phyloP scores from a whole-genome alignment of 2,329 filamentous ascomycete genomes.

The Dryadomyces quercivorus region DNA sequence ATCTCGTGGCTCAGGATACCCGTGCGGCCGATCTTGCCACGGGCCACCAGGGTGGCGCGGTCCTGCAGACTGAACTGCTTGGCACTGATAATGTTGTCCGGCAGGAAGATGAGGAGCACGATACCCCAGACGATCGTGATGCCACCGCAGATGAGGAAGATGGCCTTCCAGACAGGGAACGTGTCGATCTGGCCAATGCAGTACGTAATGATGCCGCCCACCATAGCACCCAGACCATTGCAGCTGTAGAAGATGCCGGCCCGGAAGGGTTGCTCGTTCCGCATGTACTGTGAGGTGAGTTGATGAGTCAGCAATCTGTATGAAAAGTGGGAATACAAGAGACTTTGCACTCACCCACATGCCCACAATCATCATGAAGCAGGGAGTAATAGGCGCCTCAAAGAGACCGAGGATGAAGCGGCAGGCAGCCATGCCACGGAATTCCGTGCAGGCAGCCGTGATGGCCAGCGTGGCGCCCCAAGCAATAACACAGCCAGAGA shows the following conservation, averaged over 20 bases:
- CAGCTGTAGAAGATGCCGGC: conserved; percentile 41
- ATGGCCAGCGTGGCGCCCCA: conserved; percentile 37
- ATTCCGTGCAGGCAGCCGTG: conserved; percentile 39
- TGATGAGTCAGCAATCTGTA: neutral
- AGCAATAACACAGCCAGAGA: conserved; percentile 20
- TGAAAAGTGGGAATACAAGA: too few species aligned
- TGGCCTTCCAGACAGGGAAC: conserved; percentile 41
- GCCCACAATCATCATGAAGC: conserved; percentile 42
- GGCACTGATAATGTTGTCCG: conserved; percentile 48
- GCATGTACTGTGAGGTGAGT: conserved; percentile 10
- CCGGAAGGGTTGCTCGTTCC: conserved; percentile 35
- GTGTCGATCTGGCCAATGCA: conserved; percentile 45
- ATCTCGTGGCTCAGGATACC: conserved; percentile 41
- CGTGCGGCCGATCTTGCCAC: conserved; percentile 29
- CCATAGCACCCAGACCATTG: conserved; percentile 49
- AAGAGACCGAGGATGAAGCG: conserved; percentile 43
- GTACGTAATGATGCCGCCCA: conserved; percentile 46
- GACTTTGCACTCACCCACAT: conserved; percentile 28
- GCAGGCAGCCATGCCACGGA: conserved; percentile 40
- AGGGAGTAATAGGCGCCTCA: conserved; percentile 45
- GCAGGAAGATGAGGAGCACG: conserved; percentile 42
- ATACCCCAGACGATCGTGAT: conserved; percentile 44
- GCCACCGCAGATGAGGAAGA: conserved; percentile 47
- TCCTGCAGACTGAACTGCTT: conserved; percentile 44
- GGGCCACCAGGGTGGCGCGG: conserved; percentile 37